Base-by-base conservation (phyloP, 495 filamentous ascomycete species). In the Usnea hakonensis region DNA sequence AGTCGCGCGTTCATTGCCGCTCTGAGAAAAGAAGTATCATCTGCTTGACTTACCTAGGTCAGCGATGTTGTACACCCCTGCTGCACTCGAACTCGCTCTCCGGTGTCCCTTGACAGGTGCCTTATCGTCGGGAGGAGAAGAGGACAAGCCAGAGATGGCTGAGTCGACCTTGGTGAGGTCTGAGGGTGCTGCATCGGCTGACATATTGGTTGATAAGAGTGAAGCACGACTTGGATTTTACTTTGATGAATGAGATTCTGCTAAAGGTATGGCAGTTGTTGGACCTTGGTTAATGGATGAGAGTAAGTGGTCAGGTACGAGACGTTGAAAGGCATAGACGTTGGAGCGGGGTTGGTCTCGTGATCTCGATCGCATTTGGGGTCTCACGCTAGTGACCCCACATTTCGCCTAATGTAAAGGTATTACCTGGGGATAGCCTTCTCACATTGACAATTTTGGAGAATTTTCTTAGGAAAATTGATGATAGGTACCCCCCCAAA, bases 131-230 rank as follows among this genome's bases (percentile, higher is more conserved):
- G 85, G 81, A 41, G 85, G 78, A 23, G 85, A 83, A 66, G 83
- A 82, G 53, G 87, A 83, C 70, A 90, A 77, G 72, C 89, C 90
- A 70, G 88, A 85, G 68, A 91, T 82, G 81, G 88, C 89, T 43
- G 90, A 92, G 75, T 95, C 90, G 78, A 94, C 86, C 78, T 91
- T 93, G 75, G 82, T 83, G 69, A 91, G 83, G 66, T 52, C 48
- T 0, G 60, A 53, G 13, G 67, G 55, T 64, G 65, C 64, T 54
- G 71, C 67, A 65, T 83, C 83, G 73, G 82, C 83, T 68, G 85
- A 80, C 84, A 88, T 88, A 78, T 58, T 81, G 75, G 66, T 66
- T 68, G 57, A 54, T 30, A 9, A 46, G 19, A 40, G 30, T 38
- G 54, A 38, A 57, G 54, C 19, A 37, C 17, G 14, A 10, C 10